phyloP scores from a whole-genome alignment of 1,284 basidiomycete species.

The Ustilago loliicola region DNA sequence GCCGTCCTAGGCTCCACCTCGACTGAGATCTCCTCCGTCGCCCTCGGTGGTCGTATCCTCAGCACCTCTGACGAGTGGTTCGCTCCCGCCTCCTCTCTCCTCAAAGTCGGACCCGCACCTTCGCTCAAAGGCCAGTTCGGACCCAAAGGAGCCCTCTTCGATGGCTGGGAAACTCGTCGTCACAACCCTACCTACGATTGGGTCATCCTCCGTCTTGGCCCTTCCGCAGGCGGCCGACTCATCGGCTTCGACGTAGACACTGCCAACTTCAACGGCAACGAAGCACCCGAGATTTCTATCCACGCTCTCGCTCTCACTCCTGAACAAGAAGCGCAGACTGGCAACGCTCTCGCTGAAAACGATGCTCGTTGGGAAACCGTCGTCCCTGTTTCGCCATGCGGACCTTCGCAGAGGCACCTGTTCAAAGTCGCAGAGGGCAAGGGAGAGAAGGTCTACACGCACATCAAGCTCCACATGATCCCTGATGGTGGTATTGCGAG shows the following conservation, averaged over 20 bases:
- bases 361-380: slow-evolving; percentile 64
- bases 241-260: slow-evolving; percentile 96
- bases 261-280: slow-evolving; percentile 95
- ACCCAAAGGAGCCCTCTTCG: slow-evolving; percentile 92
- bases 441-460: slow-evolving; percentile 75
- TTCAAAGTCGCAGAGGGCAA: slow-evolving; percentile 76
- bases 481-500: slow-evolving; percentile 85
- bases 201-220: slow-evolving; percentile 90
- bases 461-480: slow-evolving; percentile 93
- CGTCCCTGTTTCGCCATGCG: slow-evolving; percentile 70
- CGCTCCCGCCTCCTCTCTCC: slow-evolving; percentile 84
- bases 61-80: slow-evolving; percentile 96
- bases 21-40: slow-evolving; percentile 86
- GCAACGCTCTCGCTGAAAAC: slow-evolving; percentile 55
- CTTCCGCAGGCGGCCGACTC: slow-evolving; percentile 77
- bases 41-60: slow-evolving; percentile 82
- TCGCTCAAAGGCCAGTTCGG: slow-evolving; percentile 91
- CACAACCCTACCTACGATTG: slow-evolving; percentile 92
- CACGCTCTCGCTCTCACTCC: slow-evolving; percentile 50
- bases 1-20: slow-evolving; percentile 55
- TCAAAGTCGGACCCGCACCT: slow-evolving; percentile 74
- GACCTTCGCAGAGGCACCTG: slow-evolving; percentile 86
- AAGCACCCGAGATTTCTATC: slow-evolving; percentile 72
- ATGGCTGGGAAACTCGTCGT: slow-evolving; percentile 92
- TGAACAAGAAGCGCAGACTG: slow-evolving; percentile 40